These are phyloP conservation scores for Suillus subalutaceus DNA, from an alignment of 768 basidiomycete genomes.

Conservation along the genomic window DNA sequence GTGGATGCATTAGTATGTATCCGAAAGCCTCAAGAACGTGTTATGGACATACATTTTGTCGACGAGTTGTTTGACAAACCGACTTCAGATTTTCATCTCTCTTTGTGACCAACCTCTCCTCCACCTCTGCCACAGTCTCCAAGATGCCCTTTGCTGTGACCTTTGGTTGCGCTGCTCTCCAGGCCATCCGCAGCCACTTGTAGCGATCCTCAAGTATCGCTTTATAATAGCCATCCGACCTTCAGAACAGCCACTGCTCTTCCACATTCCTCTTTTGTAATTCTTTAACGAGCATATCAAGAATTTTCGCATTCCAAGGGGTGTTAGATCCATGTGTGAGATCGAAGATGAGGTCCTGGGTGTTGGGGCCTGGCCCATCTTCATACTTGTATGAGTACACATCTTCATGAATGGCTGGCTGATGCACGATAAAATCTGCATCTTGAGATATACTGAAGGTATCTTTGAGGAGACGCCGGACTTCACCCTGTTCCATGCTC, in stretches of 20 bases:
- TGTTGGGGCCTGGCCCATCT: slow-evolving; percentile 14
- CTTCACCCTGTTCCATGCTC: no score
- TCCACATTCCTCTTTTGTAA: neutral
- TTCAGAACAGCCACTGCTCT: slow-evolving; percentile 11
- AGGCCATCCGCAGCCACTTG: slow-evolving; percentile 12
- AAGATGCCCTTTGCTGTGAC: neutral
- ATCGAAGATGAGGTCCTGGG: slow-evolving; percentile 10
- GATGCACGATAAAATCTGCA: slow-evolving; percentile 11
- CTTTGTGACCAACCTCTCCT: slow-evolving; percentile 3
- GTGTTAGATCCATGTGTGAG: neutral
- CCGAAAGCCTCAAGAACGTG: neutral
- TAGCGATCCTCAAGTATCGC: slow-evolving; percentile 9
- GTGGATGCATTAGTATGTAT: neutral
- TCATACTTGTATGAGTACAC: slow-evolving; percentile 15
- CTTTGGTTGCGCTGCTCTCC: slow-evolving; percentile 9
- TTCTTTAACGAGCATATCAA: slow-evolving; percentile 5
- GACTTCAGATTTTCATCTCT: neutral
- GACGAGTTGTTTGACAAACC: slow-evolving; percentile 6
- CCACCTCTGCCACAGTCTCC: slow-evolving; percentile 8
- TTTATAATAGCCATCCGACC: slow-evolving; percentile 8
- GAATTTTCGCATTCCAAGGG: slow-evolving; percentile 11
- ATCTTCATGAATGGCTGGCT: neutral
- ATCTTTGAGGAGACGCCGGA: no score
- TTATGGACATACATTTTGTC: slow-evolving; percentile 10
- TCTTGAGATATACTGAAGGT: neutral